Evolutionary conservation across 345 rosid species (phyloP), one percentile per base, ranked within the genome.

Genomic region (Melastoma malabathricum): DNA sequence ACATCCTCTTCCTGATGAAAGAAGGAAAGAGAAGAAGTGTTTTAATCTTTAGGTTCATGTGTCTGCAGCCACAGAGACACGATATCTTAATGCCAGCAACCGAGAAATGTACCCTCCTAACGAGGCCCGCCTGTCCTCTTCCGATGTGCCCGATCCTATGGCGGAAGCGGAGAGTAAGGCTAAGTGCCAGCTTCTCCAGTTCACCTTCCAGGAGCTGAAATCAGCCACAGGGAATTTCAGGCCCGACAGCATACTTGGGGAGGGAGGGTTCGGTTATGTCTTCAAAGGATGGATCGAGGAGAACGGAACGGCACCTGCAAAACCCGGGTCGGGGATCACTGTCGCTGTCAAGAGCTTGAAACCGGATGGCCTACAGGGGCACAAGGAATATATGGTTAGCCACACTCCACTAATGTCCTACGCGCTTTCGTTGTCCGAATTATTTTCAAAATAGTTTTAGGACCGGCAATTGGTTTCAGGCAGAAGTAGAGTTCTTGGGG

Each of bases 401-500:
- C 66, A 57, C 50, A 54, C 12, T 34, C 9, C 12, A 12, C 41
- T 34, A 8, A 39, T 57, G 18, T 48, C 49, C 51, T 46, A 34
- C 46, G 60, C 54, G 53, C 52, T 49, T 56, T 34, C 45, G 38
- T 63, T 44, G 53, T 43, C n/a, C 2, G 25, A 60, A n/a, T n/a
- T n/a, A 52, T 57, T 54, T 51, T 47, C 43, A 60, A 56, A 44
- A 50, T 23, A 47, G 46, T 44, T 52, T 56, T 53, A 50, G 13
- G 61, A 54, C 59, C 18, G 12, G 56, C 22, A 57, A 52, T 18
- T 49, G 27, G 58, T 64, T 80, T 72, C 75, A 92, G 98, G 96
- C 95, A 8, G 98, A 92, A 73, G 96, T 92, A 15, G 84, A 82
- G 57, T 82, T 75, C 59, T 83, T 92, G 52, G 99, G 99, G 43